Evolutionary conservation across 2,329 filamentous ascomycete species (phyloP).

Genomic region (Clonostachys chloroleuca): DNA sequence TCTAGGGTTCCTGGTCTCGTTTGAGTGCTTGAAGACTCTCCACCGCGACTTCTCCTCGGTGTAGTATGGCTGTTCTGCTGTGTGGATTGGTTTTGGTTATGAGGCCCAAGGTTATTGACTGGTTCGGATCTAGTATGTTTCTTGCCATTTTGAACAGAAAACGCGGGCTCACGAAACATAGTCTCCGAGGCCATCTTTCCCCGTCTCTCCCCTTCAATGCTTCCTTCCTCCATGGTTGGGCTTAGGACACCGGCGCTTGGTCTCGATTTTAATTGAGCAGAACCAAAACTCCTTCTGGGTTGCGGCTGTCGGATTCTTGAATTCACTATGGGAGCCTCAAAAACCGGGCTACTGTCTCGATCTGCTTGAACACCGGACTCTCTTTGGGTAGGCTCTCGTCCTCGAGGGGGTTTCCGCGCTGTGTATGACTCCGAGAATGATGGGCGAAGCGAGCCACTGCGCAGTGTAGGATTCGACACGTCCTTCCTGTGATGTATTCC

Average conservation of each 20-base stretch:
- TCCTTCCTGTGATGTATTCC: constrained; percentile 17
- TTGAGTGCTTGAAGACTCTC: too few relatives aligned
- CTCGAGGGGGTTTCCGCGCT: constrained; percentile 28
- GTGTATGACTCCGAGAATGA: constrained; percentile 35
- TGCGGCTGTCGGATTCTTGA: constrained; percentile 12
- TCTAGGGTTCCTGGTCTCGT: too few relatives aligned
- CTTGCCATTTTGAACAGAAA: too few relatives aligned
- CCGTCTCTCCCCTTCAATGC: constrained; percentile 4
- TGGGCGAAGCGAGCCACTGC: constrained; percentile 19
- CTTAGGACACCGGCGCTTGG: constrained; percentile 17
- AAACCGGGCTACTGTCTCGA: constrained; percentile 3
- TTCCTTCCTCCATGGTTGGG: constrained; percentile 23
- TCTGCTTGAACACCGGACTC: neutral
- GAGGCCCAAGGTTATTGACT: too few relatives aligned
- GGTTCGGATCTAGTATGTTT: too few relatives aligned
- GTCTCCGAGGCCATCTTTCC: too few relatives aligned
- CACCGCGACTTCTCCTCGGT: too few relatives aligned
- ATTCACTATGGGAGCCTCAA: neutral
- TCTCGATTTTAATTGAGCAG: constrained; percentile 11
- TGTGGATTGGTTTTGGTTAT: too few relatives aligned
- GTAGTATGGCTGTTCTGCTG: too few relatives aligned
- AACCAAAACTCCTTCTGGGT: constrained; percentile 10
- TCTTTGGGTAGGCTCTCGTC: constrained; percentile 10
- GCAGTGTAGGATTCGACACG: constrained; percentile 6
- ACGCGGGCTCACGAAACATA: too few relatives aligned